phyloP scores from a whole-genome alignment of 345 rosid genomes.

The Cochlearia excelsa region DNA sequence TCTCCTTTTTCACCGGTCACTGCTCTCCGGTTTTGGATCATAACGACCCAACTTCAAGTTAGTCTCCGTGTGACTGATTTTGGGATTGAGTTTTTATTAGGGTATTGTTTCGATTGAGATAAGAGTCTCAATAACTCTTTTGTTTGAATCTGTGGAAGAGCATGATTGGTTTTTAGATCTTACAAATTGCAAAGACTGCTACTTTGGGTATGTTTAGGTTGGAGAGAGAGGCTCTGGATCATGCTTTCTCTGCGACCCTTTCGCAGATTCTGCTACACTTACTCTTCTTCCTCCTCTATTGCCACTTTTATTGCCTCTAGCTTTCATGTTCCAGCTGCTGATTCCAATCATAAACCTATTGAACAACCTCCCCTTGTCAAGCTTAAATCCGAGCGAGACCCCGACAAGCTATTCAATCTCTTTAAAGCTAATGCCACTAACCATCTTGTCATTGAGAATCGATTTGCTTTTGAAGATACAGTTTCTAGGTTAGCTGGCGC shows the following conservation, averaged over 20 bases:
- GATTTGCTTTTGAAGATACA: constrained; percentile 72
- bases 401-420: constrained; percentile 60
- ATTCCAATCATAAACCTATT: constrained; percentile 29
- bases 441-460: constrained; percentile 56
- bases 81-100: no score
- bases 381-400: constrained; percentile 78
- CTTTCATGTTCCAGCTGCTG: constrained; percentile 14
- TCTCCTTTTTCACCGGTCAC: no score
- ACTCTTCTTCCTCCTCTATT: constrained; percentile 35
- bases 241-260: constrained; percentile 58
- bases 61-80: no score
- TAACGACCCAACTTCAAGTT: no score
- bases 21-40: no score
- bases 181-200: constrained; percentile 15
- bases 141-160: not conserved
- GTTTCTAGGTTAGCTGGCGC: constrained; percentile 74
- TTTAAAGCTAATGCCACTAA: constrained; percentile 70
- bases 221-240: constrained; percentile 44
- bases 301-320: constrained; percentile 33
- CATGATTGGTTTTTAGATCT: constrained; percentile 20
- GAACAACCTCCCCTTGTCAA: constrained; percentile 66
- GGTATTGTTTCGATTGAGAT: no score
- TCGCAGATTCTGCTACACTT: constrained; percentile 52
- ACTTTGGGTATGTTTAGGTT: constrained; percentile 43
- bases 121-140: no score